Evolutionary conservation across 495 filamentous ascomycete species (phyloP).

Genomic region (Penicillium tannophilum): DNA sequence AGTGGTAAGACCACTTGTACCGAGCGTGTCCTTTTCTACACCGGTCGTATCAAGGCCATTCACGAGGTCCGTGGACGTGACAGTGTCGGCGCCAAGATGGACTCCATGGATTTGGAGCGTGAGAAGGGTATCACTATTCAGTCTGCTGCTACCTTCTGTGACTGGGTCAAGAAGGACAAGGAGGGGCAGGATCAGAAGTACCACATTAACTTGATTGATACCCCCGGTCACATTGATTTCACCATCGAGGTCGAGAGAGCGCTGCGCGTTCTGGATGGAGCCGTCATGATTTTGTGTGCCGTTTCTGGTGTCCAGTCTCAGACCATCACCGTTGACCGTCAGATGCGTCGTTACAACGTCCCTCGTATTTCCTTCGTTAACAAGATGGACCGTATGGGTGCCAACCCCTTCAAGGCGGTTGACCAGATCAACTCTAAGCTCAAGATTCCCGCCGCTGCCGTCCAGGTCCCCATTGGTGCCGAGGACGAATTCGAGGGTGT

Average conservation of each 20-base stretch:
- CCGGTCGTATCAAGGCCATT: conserved; percentile 92
- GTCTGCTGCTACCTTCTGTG: conserved; percentile 95
- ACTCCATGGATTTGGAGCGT: conserved; percentile 98
- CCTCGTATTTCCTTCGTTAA: conserved; percentile 96
- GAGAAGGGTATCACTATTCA: conserved; percentile 99
- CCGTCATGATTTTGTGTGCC: conserved; percentile 98
- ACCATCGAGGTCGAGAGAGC: conserved; percentile 99
- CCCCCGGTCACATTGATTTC: conserved; percentile 98
- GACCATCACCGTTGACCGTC: conserved; percentile 96
- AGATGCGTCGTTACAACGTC: conserved; percentile 98
- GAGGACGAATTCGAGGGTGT: conserved; percentile 95
- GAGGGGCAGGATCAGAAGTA: conserved; percentile 83
- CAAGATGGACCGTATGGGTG: conserved; percentile 99
- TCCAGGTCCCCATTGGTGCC: conserved; percentile 92
- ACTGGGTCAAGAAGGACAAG: conserved; percentile 84
- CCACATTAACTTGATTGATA: conserved; percentile 98
- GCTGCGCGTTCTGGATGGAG: conserved; percentile 92
- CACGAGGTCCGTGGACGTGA: conserved; percentile 98
- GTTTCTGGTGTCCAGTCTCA: conserved; percentile 97
- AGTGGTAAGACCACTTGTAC: conserved; percentile 97
- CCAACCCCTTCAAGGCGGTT: conserved; percentile 96
- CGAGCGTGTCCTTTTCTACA: conserved; percentile 98
- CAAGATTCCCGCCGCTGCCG: conserved; percentile 85
- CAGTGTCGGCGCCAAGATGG: conserved; percentile 98
- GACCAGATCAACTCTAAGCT: conserved; percentile 97